These are phyloP conservation scores for Ophiocordyceps robertsii DNA, from an alignment of 2,329 filamentous ascomycete genomes.

Conservation along the genomic window DNA sequence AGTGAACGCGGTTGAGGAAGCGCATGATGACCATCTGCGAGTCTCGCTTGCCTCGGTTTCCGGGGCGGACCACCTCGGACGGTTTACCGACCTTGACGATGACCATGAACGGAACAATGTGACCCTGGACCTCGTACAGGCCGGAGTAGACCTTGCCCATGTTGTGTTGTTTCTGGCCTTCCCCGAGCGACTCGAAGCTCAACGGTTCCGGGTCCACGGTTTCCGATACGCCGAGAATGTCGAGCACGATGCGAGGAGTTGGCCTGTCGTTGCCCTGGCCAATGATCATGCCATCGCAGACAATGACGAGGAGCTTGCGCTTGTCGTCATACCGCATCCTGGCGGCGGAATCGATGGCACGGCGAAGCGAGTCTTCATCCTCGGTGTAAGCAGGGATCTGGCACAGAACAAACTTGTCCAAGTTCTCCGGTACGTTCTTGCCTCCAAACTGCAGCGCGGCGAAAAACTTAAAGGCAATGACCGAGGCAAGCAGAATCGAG, in stretches of 20 bases:
- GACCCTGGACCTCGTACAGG: constrained; percentile 91
- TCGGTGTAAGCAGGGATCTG: constrained; percentile 97
- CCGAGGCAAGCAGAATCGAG: constrained; percentile 61
- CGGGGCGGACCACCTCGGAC: constrained; percentile 85
- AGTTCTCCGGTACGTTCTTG: constrained; percentile 85
- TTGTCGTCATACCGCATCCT: constrained; percentile 97
- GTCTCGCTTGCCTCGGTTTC: constrained; percentile 98
- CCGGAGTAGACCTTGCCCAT: constrained; percentile 99
- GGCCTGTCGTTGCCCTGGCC: constrained; percentile 95
- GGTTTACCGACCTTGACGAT: constrained; percentile 97
- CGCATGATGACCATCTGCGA: constrained; percentile 98
- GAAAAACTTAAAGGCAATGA: constrained; percentile 93
- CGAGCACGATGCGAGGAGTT: constrained; percentile 88
- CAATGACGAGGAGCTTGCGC: constrained; percentile 80
- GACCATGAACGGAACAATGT: constrained; percentile 95
- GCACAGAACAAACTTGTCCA: constrained; percentile 97
- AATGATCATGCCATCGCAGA: constrained; percentile 99
- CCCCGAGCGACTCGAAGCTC: constrained; percentile 91
- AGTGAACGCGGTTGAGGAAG: constrained; percentile 97
- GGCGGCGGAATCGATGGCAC: constrained; percentile 91
- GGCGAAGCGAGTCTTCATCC: constrained; percentile 91
- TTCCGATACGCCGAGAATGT: constrained; percentile 91
- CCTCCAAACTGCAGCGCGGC: constrained; percentile 87
- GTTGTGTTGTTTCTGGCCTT: constrained; percentile 95
- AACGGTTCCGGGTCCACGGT: constrained; percentile 88